Evolutionary conservation across 352 stramenopile genomes (phyloP).

Genomic region (Globisporangium irregulare): DNA sequence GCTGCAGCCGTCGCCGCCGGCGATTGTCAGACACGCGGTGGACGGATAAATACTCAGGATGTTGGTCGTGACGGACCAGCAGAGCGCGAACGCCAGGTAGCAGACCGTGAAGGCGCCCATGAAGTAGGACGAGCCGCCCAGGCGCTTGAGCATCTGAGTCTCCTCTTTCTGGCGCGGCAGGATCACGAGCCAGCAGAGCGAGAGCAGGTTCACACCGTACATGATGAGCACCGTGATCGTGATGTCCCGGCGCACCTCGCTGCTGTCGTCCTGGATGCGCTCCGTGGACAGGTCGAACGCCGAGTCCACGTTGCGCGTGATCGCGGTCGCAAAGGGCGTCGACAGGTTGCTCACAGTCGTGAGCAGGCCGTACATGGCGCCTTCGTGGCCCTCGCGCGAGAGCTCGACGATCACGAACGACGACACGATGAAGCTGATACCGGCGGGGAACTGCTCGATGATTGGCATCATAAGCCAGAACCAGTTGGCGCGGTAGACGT

Average conservation of each 20-base stretch:
- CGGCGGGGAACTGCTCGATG: slow-evolving; percentile 41
- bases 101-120: slow-evolving; percentile 42
- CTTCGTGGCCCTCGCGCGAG: slow-evolving; percentile 51
- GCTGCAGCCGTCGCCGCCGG: slow-evolving; percentile 43
- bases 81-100: slow-evolving; percentile 45
- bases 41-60: slow-evolving; percentile 56
- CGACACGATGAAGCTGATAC: slow-evolving; percentile 52
- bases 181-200: slow-evolving; percentile 45
- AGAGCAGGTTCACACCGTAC: slow-evolving; percentile 49
- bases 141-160: slow-evolving; percentile 60
- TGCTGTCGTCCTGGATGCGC: slow-evolving; percentile 50
- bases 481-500: slow-evolving; percentile 45
- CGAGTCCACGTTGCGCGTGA: slow-evolving; percentile 41
- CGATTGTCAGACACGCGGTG: slow-evolving; percentile 52
- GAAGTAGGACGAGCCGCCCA: slow-evolving; percentile 48
- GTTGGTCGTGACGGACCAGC: slow-evolving; percentile 55
- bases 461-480: slow-evolving; percentile 52
- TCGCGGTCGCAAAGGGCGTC: slow-evolving; percentile 36
- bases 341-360: slow-evolving; percentile 60
- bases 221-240: slow-evolving; percentile 52
- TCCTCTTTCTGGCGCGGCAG: slow-evolving; percentile 67
- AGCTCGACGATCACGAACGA: slow-evolving; percentile 66
- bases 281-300: slow-evolving; percentile 42
- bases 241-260: slow-evolving; percentile 41
- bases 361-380: slow-evolving; percentile 59